Evolutionary conservation across 2,329 filamentous ascomycete genomes (phyloP).

Genomic region (Furcasterigmium furcatum): DNA sequence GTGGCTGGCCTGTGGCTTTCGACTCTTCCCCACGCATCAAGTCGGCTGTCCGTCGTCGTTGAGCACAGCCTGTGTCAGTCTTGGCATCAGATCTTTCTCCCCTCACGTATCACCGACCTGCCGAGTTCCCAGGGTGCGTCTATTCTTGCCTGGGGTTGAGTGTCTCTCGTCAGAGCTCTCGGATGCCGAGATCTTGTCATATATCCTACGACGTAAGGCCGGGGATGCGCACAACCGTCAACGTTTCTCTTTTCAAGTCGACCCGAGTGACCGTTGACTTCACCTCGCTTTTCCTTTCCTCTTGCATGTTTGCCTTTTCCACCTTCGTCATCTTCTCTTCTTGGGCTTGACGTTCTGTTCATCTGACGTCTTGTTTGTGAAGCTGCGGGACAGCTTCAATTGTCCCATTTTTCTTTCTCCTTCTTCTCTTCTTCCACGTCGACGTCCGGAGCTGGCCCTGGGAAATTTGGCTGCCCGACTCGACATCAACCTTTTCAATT

Average conservation of each 20-base stretch:
- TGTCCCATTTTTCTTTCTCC: slow-evolving; percentile 17
- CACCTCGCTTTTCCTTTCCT: not conserved
- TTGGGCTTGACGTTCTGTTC: slow-evolving; percentile 6
- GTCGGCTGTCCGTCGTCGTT: too few species aligned
- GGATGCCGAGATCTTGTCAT: not conserved
- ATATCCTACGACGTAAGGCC: too few species aligned
- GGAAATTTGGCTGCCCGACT: slow-evolving; percentile 11
- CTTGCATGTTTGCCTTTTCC: slow-evolving; percentile 13
- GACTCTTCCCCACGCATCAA: too few species aligned
- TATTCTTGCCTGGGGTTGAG: slow-evolving; percentile 13
- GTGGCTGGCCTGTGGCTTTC: too few species aligned
- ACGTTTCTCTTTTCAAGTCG: slow-evolving; percentile 1
- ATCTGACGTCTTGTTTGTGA: slow-evolving; percentile 16
- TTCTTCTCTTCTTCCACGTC: slow-evolving; percentile 11
- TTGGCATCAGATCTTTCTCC: slow-evolving; percentile 1
- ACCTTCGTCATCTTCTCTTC: slow-evolving; percentile 11
- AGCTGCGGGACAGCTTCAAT: slow-evolving; percentile 34
- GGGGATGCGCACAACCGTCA: not conserved
- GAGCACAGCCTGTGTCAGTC: slow-evolving; percentile 14
- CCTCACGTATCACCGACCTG: slow-evolving; percentile 5
- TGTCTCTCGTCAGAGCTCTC: not conserved
- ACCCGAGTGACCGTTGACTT: not conserved
- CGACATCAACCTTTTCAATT: slow-evolving; percentile 12
- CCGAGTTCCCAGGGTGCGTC: slow-evolving; percentile 7
- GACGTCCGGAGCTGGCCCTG: slow-evolving; percentile 16